These are phyloP conservation scores for Isabelozyma heimii DNA, from an alignment of 805 yeast genomes.

Conservation along the genomic window DNA sequence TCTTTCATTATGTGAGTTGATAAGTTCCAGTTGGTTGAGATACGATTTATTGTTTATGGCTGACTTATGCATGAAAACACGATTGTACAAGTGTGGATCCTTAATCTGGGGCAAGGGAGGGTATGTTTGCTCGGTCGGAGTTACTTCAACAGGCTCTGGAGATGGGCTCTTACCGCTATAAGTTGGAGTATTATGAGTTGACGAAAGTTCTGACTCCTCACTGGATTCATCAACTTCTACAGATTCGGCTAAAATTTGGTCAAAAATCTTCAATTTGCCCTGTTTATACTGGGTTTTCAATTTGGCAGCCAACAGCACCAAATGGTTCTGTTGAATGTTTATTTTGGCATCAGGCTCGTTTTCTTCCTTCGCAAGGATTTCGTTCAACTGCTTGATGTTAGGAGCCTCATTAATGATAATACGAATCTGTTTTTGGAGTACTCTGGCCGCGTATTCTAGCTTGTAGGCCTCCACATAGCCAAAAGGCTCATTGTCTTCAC, in stretches of 20 bases:
- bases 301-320: conserved; percentile 58
- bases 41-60: conserved; percentile 56
- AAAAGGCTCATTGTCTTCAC: conserved; percentile 5
- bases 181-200: background rate
- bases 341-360: conserved; percentile 44
- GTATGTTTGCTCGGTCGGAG: conserved; percentile 8
- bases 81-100: conserved; percentile 55
- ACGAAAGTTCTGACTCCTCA: background rate
- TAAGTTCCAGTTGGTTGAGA: conserved; percentile 53
- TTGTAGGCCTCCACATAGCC: conserved; percentile 39
- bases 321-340: conserved; percentile 50
- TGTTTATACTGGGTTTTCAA: conserved; percentile 52
- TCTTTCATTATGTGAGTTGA: conserved; percentile 75
- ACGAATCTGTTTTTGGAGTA: conserved; percentile 49
- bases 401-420: conserved; percentile 59
- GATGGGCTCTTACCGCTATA: background rate
- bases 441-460: conserved; percentile 37
- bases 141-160: background rate
- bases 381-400: conserved; percentile 39
- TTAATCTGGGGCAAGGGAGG: conserved; percentile 72
- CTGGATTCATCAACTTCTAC: conserved; percentile 12
- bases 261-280: conserved; percentile 51
- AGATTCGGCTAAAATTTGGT: conserved; percentile 49
- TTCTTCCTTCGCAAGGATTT: conserved; percentile 20
- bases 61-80: conserved; percentile 83